Base-by-base conservation (phyloP, 306 rosid genomes). In the Crataegus laevigata region DNA sequence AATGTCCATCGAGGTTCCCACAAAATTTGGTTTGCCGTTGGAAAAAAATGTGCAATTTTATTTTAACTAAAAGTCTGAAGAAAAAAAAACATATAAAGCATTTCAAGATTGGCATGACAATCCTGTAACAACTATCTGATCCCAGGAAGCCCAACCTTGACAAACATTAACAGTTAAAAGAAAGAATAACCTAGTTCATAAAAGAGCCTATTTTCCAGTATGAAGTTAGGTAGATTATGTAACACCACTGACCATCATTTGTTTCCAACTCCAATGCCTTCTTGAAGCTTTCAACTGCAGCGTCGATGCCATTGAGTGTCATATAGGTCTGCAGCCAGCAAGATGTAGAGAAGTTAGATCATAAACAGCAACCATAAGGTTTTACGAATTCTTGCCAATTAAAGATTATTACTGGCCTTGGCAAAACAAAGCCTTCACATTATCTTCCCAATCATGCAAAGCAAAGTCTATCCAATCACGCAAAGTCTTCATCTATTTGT, bases 231-330 rank as follows among this genome's bases (percentile, higher is more conserved):
- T 28, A 63, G 60, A 29, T 45, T 43, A 36, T 45, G 14, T 38
- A 36, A 34, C 79, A 22, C 65, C 29, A 78, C 87, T 77, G 13
- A 91, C 97, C 91, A 83, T 91, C 97, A 83, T 81, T 85, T 82
- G 97, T 94, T 72, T 89, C 94, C 83, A 91, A 84, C 40, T 78
- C 84, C 69, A 82, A 76, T 66, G 97, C 94, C 78, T 82, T 88
- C 71, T 88, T 83, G 67, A 89, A 85, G 87, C 96, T 91, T 85
- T 86, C 91, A 74, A 85, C 94, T n/a, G 93, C 93, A 71, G 90
- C 81, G 30, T 29, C 30, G 30, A 29, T 29, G 30, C 3, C 30
- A 29, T 29, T 29, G 30, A 29, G 30, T 29, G 30, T 29, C 30
- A 29, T 29, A 29, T 29, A 29, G 30, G 30, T 29, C 30, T 29